Conservation (phyloP, 73 alveolate genomes). For the Paramecium octaurelia region DNA sequence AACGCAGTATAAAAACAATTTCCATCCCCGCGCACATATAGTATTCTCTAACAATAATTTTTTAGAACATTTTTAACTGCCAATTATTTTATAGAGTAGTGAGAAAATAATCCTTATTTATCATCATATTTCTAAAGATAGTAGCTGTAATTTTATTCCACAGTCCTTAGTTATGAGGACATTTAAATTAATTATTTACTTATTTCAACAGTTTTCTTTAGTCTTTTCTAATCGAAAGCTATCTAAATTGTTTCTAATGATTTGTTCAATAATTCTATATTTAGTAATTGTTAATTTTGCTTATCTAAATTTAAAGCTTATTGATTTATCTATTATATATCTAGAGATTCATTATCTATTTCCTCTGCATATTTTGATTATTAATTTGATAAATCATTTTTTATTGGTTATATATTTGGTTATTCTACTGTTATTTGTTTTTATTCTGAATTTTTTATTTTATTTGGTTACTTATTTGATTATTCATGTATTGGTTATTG, state of each 20-base stretch:
- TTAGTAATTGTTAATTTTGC: background rate
- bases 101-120: background rate
- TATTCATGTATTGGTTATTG: too few relatives aligned
- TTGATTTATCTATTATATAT: too few relatives aligned
- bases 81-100: background rate
- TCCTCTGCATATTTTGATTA: too few relatives aligned
- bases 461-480: too few relatives aligned
- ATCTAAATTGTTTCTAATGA: background rate
- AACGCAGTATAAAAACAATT: slow-evolving; percentile 5
- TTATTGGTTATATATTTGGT: too few relatives aligned
- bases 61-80: background rate
- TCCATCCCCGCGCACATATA: background rate
- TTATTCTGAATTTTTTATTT: too few relatives aligned
- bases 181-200: background rate
- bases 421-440: too few relatives aligned
- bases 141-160: background rate
- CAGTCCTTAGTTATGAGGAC: background rate
- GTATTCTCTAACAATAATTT: background rate
- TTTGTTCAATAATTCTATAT: background rate
- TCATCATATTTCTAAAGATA: background rate
- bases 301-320: background rate
- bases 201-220: background rate
- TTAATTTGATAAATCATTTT: too few relatives aligned
- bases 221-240: background rate
- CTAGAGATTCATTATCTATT: too few relatives aligned